These are phyloP conservation scores for Coffea canephora DNA, from an alignment of 257 asterid species.

Conservation along the genomic window DNA sequence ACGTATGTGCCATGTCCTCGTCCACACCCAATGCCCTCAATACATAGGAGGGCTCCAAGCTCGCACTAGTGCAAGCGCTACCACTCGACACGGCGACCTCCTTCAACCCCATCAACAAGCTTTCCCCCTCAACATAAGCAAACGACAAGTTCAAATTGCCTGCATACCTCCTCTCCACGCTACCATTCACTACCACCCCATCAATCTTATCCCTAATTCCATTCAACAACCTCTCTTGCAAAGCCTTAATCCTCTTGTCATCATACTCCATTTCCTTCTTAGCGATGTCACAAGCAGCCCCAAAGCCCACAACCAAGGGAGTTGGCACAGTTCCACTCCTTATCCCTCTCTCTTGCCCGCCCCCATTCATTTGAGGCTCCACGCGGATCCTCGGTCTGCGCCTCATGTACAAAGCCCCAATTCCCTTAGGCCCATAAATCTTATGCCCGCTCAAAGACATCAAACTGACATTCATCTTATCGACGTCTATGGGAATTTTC, in stretches of 20 bases:
- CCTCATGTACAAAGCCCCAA: conserved; percentile 89
- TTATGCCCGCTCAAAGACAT: conserved; percentile 98
- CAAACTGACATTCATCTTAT: conserved; percentile 83
- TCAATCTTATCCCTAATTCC: conserved; percentile 70
- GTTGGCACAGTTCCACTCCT: conserved; percentile 98
- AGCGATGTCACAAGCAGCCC: conserved; percentile 89
- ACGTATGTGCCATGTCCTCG: conserved; percentile 98
- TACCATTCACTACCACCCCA: conserved; percentile 90
- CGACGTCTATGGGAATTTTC: conserved; percentile 82
- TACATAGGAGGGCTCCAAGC: conserved; percentile 96
- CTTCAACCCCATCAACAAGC: conserved; percentile 96
- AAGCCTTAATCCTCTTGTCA: conserved; percentile 53
- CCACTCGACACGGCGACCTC: conserved; percentile 99
- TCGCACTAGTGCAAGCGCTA: conserved; percentile 96
- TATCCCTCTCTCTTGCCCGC: conserved; percentile 98
- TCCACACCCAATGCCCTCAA: conserved; percentile 97
- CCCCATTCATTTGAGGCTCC: conserved; percentile 97
- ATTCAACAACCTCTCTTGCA: conserved; percentile 65
- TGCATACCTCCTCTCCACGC: conserved; percentile 69
- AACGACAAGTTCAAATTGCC: conserved; percentile 95
- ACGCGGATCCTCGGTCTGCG: conserved; percentile 94
- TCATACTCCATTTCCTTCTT: conserved; percentile 95
- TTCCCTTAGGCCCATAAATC: conserved; percentile 91
- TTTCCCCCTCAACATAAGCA: conserved; percentile 97
- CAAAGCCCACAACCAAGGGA: conserved; percentile 91